Base-by-base conservation (phyloP, 1,139 yeast species). In the Suhomyces coccinellae region DNA sequence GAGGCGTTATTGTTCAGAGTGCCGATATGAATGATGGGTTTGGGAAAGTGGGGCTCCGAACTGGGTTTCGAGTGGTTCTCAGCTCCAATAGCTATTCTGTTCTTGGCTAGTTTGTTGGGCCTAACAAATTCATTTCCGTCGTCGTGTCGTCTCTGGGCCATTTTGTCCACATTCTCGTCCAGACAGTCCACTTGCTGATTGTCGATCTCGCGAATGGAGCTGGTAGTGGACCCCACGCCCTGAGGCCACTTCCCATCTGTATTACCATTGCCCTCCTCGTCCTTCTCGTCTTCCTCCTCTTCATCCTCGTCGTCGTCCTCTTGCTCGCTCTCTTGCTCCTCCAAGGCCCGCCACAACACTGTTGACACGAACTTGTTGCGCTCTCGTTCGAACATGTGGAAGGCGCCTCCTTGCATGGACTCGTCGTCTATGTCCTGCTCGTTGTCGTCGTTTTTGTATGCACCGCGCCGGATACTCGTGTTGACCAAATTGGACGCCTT, bases 401-500 rank as follows among this genome's bases (percentile, higher is more conserved):
- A 50, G 6, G 32, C 51, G 15, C 51, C 54, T 13, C 49, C 56
- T 14, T 31, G 15, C 26, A 8, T 11, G 30, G 22, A 6, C 35
- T 12, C 12, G 13, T 31, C 40, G 8, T 29, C 39, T 12, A 36
- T 20, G n/a, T 17, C 33, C 6, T 31, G 34, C 3, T 40, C 40
- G 11, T 27, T 32, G 3, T 38, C 43, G 13, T 36, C 37, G 29
- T 24, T 31, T 13, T 38, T 30, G 15, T 26, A 28, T 20, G 35
- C 27, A 7, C 44, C 48, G 8, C 47, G 27, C 16, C 42, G 22
- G 5, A 56, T 51, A 38, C 59, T 56, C 11, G 41, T 43, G 33
- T 48, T 48, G 20, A 61, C 51, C 10, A 53, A 34, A 6, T 45
- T 33, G n/a, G 51, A 38, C 4, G 60, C 54, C 10, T 46, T 27